Base-by-base conservation (phyloP, 371 early-diverging fungal genomes). In the Choanephora cucurbitarum region DNA sequence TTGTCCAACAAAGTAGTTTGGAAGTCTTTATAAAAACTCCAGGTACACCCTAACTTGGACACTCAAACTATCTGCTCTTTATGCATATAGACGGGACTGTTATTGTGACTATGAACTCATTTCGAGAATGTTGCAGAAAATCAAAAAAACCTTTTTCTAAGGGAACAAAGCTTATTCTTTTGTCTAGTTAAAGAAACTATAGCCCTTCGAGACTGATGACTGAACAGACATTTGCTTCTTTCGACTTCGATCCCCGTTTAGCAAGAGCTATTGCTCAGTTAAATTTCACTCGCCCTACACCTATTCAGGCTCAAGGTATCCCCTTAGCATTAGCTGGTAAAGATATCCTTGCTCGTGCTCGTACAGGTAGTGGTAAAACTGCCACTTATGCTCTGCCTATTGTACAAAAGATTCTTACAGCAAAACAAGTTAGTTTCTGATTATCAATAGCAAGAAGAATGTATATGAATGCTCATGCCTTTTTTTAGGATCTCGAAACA, bases 361-460 rank as follows among this genome's bases (percentile, higher is more conserved):
- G 95, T 34, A 99, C 99, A 1, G 99, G 99, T 42, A 93, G 93
- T 57, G 99, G 99, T 56, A 99, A 99, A 74, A 99, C 99, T 14
- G 92, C 94, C 13, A 96, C 99, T 1, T 99, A 98, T 80, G 84
- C 92, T 48, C 70, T 99, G 40, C 99, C 99, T 1, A 82, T 97
- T 13, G 66, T 99, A 39, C 95, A 98, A 73, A 91, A 92, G 70
- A 88, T 97, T 8, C 78, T 98, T 37, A 54, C 68, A 3, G 61
- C 70, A 17, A 91, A 93, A 72, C 84, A 86, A 64, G 86, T 82
- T 66, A 54, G 64, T 51, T n/a, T n/a, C n/a, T n/a, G n/a, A n/a
- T n/a, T n/a, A 14, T 57, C 2, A 42, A 32, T 41, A 17, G 9
- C 4, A 1, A 41, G 17, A 42, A n/a, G 42, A 15, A 2, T 13